phyloP scores from a whole-genome alignment of 345 rosid genomes.

The Citrus trifoliata region DNA sequence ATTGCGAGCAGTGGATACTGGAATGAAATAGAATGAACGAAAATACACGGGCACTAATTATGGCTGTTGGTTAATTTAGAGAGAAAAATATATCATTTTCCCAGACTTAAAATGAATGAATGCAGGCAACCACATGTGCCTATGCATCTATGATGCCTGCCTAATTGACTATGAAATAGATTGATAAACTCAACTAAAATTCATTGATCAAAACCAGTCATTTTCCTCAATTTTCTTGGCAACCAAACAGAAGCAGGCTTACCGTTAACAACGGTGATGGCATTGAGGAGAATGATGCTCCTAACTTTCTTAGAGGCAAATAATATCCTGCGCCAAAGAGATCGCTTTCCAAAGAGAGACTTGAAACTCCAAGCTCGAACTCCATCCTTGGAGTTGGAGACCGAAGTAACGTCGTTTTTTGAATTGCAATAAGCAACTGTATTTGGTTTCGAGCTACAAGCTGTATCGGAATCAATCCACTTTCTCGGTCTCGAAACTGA shows the following conservation, averaged over 20 bases:
- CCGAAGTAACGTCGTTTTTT: conserved; percentile 5
- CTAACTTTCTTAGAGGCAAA: conserved; percentile 42
- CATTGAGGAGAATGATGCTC: conserved; percentile 55
- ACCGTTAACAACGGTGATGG: conserved; percentile 50
- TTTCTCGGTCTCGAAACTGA: neutral
- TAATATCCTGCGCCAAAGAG: conserved; percentile 34
- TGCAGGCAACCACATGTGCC: neutral
- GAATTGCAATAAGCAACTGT: neutral
- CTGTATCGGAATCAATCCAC: neutral
- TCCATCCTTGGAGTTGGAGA: conserved; percentile 1
- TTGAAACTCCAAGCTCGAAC: conserved; percentile 7
- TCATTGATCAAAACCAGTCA: neutral
- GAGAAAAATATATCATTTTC: neutral
- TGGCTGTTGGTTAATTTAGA: neutral
- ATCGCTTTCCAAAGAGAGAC: conserved; percentile 35
- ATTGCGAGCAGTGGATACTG: neutral
- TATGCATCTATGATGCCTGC: neutral
- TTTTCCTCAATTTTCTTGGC: neutral
- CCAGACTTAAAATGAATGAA: neutral
- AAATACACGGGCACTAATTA: neutral
- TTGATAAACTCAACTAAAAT: too few species aligned
- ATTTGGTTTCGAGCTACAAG: neutral
- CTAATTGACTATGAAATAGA: neutral
- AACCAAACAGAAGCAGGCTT: conserved; percentile 4
- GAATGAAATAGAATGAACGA: neutral